Percentiles rank a stretch among this genome's conserved stretches.
Evolutionary conservation across 352 stramenopile species (phyloP).

Genomic region (Pythium biforme): DNA sequence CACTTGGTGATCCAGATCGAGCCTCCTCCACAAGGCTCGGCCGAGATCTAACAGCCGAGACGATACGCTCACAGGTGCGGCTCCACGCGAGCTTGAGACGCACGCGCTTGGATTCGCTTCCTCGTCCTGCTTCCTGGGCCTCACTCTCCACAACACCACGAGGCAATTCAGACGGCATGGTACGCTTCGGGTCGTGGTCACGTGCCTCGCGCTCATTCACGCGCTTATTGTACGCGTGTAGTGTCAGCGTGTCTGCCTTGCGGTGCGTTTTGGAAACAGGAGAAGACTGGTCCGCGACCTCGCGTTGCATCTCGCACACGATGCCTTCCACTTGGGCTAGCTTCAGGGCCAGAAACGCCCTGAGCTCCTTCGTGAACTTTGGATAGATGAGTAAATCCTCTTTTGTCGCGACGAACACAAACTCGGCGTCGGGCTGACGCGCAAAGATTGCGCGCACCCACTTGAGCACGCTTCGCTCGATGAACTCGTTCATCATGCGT

Average conservation of each 20-base stretch:
- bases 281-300: background rate
- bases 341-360: background rate
- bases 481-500: constrained; percentile 8
- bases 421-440: constrained; percentile 16
- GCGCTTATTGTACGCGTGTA: background rate
- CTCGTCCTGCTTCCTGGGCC: no score
- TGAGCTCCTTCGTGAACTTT: background rate
- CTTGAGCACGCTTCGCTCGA: background rate
- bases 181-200: background rate
- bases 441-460: constrained; percentile 18
- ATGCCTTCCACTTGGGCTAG: background rate
- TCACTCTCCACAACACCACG: no score
- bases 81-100: no score
- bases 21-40: no score
- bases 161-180: no score
- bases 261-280: background rate
- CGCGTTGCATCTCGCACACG: background rate
- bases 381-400: background rate
- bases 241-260: background rate
- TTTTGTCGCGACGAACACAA: constrained; percentile 22
- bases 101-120: no score
- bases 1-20: no score
- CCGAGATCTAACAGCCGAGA: no score
- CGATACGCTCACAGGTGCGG: no score
- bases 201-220: no score